Conservation (phyloP, 352 stramenopile species). For the Phytophthora sansomeana region DNA sequence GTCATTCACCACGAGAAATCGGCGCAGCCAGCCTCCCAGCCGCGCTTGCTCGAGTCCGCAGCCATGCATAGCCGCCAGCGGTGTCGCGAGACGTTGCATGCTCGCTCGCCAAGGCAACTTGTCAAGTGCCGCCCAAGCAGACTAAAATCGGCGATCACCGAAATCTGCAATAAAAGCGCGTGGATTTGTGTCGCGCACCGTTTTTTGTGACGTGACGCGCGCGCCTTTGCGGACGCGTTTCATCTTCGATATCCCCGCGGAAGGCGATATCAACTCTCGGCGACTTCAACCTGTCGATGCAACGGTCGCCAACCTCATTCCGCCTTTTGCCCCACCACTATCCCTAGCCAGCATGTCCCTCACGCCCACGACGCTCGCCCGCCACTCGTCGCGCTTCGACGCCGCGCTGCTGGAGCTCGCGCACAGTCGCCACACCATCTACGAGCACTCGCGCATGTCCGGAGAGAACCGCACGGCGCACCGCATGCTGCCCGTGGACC, state of each 20-base stretch:
- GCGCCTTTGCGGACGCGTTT: background rate
- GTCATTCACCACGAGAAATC: background rate
- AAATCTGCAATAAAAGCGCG: background rate
- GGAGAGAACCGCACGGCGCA: slow-evolving; percentile 58
- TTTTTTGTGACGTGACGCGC: background rate
- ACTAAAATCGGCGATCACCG: background rate
- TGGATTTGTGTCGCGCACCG: too few relatives aligned
- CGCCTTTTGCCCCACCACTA: background rate
- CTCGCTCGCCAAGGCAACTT: too few relatives aligned
- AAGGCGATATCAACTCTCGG: background rate
- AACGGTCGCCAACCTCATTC: background rate
- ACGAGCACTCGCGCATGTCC: slow-evolving; percentile 68
- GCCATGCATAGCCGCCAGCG: background rate
- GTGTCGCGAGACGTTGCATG: background rate
- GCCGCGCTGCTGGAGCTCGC: slow-evolving; percentile 34
- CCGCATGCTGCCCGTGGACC: slow-evolving; percentile 52
- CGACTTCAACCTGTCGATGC: slow-evolving; percentile 1
- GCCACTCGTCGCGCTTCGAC: background rate
- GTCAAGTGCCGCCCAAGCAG: too few relatives aligned
- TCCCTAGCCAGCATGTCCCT: too few relatives aligned
- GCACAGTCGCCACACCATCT: slow-evolving; percentile 55
- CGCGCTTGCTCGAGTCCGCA: background rate
- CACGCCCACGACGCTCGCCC: background rate
- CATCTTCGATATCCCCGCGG: background rate
- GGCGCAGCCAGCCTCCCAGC: too few relatives aligned